Evolutionary conservation across 371 early-diverging fungal species (phyloP).

Genomic region (Mucor velutinosus): DNA sequence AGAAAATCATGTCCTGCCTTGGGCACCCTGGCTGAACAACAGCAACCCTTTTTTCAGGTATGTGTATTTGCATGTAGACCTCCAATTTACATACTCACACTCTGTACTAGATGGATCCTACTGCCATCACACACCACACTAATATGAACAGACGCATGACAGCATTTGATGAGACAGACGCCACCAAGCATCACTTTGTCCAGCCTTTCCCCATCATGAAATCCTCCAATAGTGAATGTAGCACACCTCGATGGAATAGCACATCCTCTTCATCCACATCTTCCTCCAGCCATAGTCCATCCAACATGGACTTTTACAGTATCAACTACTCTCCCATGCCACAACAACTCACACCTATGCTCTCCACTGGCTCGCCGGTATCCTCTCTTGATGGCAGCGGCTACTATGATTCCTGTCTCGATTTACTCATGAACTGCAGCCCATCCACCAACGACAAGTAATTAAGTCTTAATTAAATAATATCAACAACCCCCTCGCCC

Average conservation of each 20-base stretch:
- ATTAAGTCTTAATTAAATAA: not conserved
- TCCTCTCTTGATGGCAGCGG: conserved; percentile 17
- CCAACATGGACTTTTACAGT: conserved; percentile 7
- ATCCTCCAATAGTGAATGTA: conserved; percentile 7
- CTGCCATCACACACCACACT: not conserved
- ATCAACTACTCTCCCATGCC: conserved; percentile 24
- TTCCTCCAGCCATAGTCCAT: not conserved
- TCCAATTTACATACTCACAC: not conserved
- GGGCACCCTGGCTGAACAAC: not conserved
- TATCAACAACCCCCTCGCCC: not conserved
- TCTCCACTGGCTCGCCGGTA: conserved; percentile 27
- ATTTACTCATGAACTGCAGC: conserved; percentile 9
- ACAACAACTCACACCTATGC: conserved; percentile 29
- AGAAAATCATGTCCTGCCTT: conserved; percentile 28
- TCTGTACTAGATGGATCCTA: not conserved
- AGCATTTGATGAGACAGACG: conserved; percentile 2
- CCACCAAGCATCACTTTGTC: not conserved
- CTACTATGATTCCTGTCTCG: conserved; percentile 28
- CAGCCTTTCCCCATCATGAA: conserved; percentile 9
- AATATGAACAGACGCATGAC: conserved; percentile 17
- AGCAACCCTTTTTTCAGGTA: not conserved
- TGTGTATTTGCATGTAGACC: not conserved
- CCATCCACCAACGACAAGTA: not conserved
- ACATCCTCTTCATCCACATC: not conserved
- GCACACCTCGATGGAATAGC: conserved; percentile 14